These are phyloP conservation scores for Sugiyamaella xylanicola DNA, from an alignment of 1,139 yeast species.

Conservation along the genomic window DNA sequence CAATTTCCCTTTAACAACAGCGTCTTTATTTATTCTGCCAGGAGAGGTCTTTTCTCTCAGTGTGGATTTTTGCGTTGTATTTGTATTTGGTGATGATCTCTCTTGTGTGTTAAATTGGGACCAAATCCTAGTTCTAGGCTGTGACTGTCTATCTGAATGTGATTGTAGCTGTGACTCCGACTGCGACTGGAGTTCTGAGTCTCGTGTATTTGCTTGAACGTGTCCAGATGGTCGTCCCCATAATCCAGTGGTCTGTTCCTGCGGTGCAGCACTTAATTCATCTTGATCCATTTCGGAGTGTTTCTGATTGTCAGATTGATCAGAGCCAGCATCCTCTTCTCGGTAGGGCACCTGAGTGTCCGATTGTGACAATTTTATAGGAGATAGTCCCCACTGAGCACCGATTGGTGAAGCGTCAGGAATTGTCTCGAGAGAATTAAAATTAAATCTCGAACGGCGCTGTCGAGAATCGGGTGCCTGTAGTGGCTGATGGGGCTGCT, in stretches of 20 bases:
- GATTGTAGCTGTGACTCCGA: too few relatives aligned
- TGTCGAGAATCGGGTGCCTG: background rate
- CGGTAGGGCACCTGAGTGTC: background rate
- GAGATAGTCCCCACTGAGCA: background rate
- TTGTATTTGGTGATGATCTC: too few relatives aligned
- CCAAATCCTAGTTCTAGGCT: too few relatives aligned
- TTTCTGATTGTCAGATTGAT: background rate
- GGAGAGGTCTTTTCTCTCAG: background rate
- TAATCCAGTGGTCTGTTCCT: background rate
- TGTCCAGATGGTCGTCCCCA: background rate
- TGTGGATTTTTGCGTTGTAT: too few relatives aligned
- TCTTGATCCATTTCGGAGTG: background rate
- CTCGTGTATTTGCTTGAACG: too few relatives aligned
- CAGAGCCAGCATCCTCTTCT: background rate
- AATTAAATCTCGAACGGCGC: background rate
- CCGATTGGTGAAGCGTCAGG: background rate
- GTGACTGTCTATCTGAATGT: too few relatives aligned
- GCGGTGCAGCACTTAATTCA: background rate
- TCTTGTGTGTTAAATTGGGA: too few relatives aligned
- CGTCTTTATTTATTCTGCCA: background rate
- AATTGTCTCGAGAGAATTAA: background rate
- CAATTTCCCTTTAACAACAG: background rate
- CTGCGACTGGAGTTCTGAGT: background rate
- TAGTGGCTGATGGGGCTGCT: background rate
- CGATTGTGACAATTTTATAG: background rate